These are phyloP conservation scores for Paramyrothecium sp. DNA, from an alignment of 2,329 filamentous ascomycete genomes.

Conservation along the genomic window DNA sequence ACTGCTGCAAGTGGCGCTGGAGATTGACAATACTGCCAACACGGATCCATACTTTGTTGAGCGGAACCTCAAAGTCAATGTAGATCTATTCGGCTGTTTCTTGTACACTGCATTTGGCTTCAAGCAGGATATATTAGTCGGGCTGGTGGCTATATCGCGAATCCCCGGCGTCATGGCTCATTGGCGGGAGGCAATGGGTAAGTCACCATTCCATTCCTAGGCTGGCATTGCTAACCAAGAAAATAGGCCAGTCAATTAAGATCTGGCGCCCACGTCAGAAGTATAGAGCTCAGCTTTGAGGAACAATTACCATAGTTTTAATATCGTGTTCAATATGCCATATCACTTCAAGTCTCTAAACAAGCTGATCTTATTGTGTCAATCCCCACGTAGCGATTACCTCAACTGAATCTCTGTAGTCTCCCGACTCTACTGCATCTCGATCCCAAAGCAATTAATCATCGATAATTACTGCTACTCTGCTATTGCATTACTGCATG, in stretches of 20 bases:
- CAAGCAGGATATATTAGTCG: constrained; percentile 11
- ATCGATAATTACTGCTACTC: too few species aligned
- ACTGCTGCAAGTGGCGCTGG: constrained; percentile 32
- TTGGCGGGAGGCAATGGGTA: constrained; percentile 21
- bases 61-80: constrained; percentile 38
- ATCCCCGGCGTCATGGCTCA: constrained; percentile 24
- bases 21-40: constrained; percentile 33
- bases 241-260: constrained; percentile 15
- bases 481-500: too few species aligned
- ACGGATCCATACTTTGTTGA: constrained; percentile 33
- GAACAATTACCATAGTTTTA: too few species aligned
- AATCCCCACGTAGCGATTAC: too few species aligned
- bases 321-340: too few species aligned
- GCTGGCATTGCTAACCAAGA: constrained; percentile 10
- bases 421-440: too few species aligned
- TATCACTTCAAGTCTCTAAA: too few species aligned
- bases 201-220: background rate
- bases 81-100: constrained; percentile 42
- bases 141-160: constrained; percentile 22
- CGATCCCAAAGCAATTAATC: too few species aligned
- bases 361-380: too few species aligned
- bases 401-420: too few species aligned
- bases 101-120: constrained; percentile 33
- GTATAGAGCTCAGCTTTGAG: too few species aligned
- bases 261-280: constrained; percentile 27